These are phyloP conservation scores for Picea glauca DNA, from an alignment of 75 land plant genomes.

Conservation along the genomic window DNA sequence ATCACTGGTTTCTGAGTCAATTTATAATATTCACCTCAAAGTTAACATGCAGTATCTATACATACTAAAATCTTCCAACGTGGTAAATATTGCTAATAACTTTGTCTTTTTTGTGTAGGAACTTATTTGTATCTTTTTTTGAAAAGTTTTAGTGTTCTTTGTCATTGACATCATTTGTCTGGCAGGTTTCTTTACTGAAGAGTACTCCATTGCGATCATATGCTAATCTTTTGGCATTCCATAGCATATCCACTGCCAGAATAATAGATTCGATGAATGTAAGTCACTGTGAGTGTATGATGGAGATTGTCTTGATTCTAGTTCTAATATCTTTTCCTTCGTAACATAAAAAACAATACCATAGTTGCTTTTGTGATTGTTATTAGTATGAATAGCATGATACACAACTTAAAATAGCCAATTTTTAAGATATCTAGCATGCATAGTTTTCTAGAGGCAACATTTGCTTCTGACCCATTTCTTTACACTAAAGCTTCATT, in stretches of 20 bases:
- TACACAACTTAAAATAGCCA: not conserved
- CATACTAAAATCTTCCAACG: not conserved
- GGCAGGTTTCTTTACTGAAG: constrained; percentile 78
- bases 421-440: not conserved
- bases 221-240: constrained; percentile 63
- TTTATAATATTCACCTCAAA: not conserved
- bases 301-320: not conserved
- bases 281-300: constrained; percentile 13
- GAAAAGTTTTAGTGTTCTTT: not conserved
- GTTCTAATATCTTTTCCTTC: constrained; percentile 1
- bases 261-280: constrained; percentile 61
- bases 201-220: constrained; percentile 74
- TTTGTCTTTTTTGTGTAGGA: not conserved
- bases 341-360: not conserved
- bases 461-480: not conserved
- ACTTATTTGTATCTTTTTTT: not conserved
- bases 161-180: not conserved
- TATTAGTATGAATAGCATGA: not conserved
- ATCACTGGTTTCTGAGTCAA: not conserved
- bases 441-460: not conserved
- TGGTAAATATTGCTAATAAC: not conserved
- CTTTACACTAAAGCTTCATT: not conserved
- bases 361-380: not conserved
- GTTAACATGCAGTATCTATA: not conserved
- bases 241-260: constrained; percentile 28